A percentile compares a stretch with the other conserved stretches of the same genome.
phyloP scores from a whole-genome alignment of 129 eudicot genomes.

The Daucus carota region DNA sequence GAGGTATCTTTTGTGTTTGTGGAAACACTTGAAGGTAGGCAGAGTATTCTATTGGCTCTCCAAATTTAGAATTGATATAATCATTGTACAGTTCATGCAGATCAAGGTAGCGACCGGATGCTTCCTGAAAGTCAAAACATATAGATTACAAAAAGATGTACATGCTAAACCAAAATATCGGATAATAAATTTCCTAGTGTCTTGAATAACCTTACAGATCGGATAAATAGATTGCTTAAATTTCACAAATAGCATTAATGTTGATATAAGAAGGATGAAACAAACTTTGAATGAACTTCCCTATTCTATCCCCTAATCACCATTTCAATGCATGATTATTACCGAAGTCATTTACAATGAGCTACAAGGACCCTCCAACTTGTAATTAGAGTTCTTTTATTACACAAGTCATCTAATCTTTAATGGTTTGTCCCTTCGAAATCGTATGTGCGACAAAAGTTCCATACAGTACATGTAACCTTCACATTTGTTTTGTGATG shows the following conservation, averaged over 20 bases:
- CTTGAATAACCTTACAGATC: background rate
- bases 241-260: background rate
- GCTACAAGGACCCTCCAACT: too few species aligned
- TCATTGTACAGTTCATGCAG: constrained; percentile 79
- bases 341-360: too few species aligned
- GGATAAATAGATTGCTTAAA: too few species aligned
- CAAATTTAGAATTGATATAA: constrained; percentile 82
- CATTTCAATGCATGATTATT: background rate
- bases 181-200: background rate
- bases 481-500: too few species aligned
- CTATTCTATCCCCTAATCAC: background rate
- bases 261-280: background rate
- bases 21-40: constrained; percentile 75
- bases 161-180: background rate
- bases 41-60: constrained; percentile 63
- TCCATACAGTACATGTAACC: background rate
- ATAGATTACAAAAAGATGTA: background rate
- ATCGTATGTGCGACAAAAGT: background rate
- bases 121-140: constrained; percentile 59
- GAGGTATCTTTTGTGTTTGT: constrained; percentile 55
- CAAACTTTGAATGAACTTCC: background rate
- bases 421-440: background rate
- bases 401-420: background rate
- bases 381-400: too few species aligned
- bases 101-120: constrained; percentile 81